Conservation (phyloP, 768 basidiomycete genomes). For the Trametes coccinea region DNA sequence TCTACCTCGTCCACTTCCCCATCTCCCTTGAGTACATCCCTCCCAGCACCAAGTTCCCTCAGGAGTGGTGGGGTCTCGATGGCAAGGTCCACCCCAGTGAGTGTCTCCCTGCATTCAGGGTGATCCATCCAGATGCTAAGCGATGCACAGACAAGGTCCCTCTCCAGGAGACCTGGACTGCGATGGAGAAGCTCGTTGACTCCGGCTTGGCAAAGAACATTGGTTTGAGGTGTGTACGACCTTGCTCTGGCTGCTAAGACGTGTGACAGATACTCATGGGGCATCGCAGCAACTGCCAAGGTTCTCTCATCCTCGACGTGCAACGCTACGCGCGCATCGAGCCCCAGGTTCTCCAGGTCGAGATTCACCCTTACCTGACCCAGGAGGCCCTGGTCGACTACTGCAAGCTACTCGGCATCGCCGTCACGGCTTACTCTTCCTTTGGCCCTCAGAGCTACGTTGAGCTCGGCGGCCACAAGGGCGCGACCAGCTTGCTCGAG, state of each 20-base stretch:
- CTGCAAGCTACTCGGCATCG: conserved; percentile 45
- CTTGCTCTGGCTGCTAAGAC: not conserved
- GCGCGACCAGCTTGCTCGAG: conserved; percentile 50
- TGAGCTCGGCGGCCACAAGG: conserved; percentile 65
- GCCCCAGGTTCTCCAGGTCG: conserved; percentile 61
- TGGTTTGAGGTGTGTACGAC: conserved; percentile 58
- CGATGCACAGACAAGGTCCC: conserved; percentile 54
- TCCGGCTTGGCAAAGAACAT: conserved; percentile 74
- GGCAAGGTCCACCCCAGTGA: conserved; percentile 65
- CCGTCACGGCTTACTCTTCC: conserved; percentile 57
- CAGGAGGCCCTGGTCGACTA: conserved; percentile 49
- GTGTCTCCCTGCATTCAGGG: conserved; percentile 18
- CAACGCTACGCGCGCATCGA: conserved; percentile 72
- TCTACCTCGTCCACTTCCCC: conserved; percentile 86
- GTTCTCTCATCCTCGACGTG: conserved; percentile 71
- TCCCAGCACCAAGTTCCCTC: conserved; percentile 72
- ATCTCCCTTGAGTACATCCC: conserved; percentile 81
- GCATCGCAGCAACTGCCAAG: conserved; percentile 65
- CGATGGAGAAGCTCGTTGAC: conserved; percentile 79
- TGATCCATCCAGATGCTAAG: not conserved
- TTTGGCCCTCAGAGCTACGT: conserved; percentile 57
- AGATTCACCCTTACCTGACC: conserved; percentile 57
- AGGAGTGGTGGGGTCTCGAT: conserved; percentile 80
- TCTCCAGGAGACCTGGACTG: conserved; percentile 81
- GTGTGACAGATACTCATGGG: not conserved